Conservation (phyloP, 208 protist species). For the Balamuthia mandrillaris region DNA sequence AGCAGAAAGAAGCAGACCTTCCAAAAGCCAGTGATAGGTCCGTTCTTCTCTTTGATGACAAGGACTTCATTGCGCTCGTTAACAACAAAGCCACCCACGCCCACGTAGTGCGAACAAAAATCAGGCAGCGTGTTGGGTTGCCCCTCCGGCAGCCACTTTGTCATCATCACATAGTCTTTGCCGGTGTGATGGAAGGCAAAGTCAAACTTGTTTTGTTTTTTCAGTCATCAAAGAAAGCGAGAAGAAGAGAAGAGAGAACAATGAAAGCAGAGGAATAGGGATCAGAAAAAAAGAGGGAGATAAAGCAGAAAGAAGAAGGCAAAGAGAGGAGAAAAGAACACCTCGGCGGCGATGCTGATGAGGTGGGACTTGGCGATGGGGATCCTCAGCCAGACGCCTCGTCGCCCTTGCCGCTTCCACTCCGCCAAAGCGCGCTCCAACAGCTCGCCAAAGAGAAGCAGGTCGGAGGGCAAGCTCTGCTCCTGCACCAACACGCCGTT, state of each 20-base stretch:
- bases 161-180: constrained; percentile 18
- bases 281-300: not conserved
- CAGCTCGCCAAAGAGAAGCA: constrained; percentile 20
- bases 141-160: not conserved
- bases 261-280: no score
- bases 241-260: no score
- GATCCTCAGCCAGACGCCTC: constrained; percentile 36
- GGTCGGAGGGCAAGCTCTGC: not conserved
- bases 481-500: not conserved
- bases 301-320: not conserved
- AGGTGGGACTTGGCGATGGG: constrained; percentile 17
- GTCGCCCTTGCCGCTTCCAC: not conserved
- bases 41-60: constrained; percentile 2
- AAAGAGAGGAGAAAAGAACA: not conserved
- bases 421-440: not conserved
- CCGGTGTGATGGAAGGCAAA: constrained; percentile 24
- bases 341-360: constrained; percentile 14
- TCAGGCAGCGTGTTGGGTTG: not conserved
- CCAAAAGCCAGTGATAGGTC: not conserved
- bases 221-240: no score
- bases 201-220: no score
- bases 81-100: constrained; percentile 18
- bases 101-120: constrained; percentile 15
- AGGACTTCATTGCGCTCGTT: constrained; percentile 25
- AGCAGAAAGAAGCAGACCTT: not conserved